Conservation (phyloP, 192 early-diverging fungal species). For the Podila epicladia region DNA sequence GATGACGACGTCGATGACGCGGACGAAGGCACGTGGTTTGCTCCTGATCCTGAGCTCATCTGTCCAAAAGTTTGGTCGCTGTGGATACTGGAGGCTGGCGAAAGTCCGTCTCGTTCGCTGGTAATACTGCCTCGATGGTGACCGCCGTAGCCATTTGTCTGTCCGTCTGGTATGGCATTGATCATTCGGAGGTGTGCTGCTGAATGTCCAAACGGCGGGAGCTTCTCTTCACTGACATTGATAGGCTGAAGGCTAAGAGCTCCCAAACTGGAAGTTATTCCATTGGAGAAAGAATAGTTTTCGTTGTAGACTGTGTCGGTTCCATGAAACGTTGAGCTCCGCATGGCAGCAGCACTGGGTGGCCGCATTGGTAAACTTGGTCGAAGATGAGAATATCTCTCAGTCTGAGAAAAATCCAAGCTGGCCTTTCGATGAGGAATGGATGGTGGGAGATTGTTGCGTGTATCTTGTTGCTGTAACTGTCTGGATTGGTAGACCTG, state of each 20-base stretch:
- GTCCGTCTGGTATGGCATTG: slow-evolving; percentile 20
- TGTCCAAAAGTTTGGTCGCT: slow-evolving; percentile 32
- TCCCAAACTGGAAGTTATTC: slow-evolving; percentile 5
- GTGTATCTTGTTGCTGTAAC: slow-evolving; percentile 8
- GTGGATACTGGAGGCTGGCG: slow-evolving; percentile 31
- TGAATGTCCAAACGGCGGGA: slow-evolving; percentile 47
- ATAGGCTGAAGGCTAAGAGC: slow-evolving; percentile 36
- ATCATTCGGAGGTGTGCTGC: slow-evolving; percentile 38
- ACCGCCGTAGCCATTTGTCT: background rate
- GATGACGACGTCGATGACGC: slow-evolving; percentile 23
- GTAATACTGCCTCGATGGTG: slow-evolving; percentile 17
- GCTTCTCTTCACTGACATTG: slow-evolving; percentile 47
- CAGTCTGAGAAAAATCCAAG: slow-evolving; percentile 40
- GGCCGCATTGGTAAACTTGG: slow-evolving; percentile 38
- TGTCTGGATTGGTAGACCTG: slow-evolving; percentile 3
- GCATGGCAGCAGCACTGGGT: slow-evolving; percentile 37
- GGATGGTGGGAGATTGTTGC: slow-evolving; percentile 25
- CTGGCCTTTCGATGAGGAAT: slow-evolving; percentile 47
- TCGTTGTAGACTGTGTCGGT: slow-evolving; percentile 12
- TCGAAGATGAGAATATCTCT: slow-evolving; percentile 35
- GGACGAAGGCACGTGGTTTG: slow-evolving; percentile 15
- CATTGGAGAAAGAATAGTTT: background rate
- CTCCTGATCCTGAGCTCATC: background rate
- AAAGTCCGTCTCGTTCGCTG: slow-evolving; percentile 29
- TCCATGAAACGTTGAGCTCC: slow-evolving; percentile 51